Evolutionary conservation across 2,329 filamentous ascomycete species (phyloP), one percentile per base, ranked within the genome.

Genomic region (Pseudogymnoascus sp.): DNA sequence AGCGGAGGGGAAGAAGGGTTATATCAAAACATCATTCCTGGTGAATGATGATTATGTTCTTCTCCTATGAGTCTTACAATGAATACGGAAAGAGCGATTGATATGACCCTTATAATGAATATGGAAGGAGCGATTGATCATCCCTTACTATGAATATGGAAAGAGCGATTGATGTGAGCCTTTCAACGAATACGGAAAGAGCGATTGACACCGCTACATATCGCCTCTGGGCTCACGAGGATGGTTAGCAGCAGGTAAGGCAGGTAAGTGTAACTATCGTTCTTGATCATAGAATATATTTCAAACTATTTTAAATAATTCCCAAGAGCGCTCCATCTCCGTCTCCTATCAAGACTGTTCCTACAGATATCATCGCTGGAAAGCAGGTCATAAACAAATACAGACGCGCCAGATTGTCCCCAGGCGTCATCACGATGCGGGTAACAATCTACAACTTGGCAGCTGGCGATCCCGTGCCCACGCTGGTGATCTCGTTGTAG

Each of bases 401-500:
- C 59, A 56, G 59, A 60, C 21, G 59, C 59, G 59, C 34, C 36
- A 2, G n/a, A 40, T 11, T 31, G 21, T 38, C 59, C 34, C 59
- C n/a, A 28, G 21, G 36, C 38, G 38, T 40, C 59, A 38, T 38
- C 38, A 8, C 34, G 8, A 40, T 25, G 25, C 59, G 18, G 14
- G 59, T 28, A 38, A 56, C 59, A 40, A 60, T 61, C 62, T 67
- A 72, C 65, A 74, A 68, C 63, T 73, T 74, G 16, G 73, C 70
- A 23, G 72, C 73, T 5, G 71, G 70, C 3, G 68, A 72, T 3
- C 69, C 64, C 37, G 65, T 70, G 53, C 89, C 89, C 64, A 90
- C 82, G 65, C 86, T 85, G 16, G 90, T 93, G 73, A 96, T 95
- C 76, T 95, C 90, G 71, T 93, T 90, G 78, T 96, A 96, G 60